A percentile compares a stretch with the other conserved stretches of the same genome.
phyloP scores from a whole-genome alignment of 164 flowering plant species.

The Magnolia changhungtana region DNA sequence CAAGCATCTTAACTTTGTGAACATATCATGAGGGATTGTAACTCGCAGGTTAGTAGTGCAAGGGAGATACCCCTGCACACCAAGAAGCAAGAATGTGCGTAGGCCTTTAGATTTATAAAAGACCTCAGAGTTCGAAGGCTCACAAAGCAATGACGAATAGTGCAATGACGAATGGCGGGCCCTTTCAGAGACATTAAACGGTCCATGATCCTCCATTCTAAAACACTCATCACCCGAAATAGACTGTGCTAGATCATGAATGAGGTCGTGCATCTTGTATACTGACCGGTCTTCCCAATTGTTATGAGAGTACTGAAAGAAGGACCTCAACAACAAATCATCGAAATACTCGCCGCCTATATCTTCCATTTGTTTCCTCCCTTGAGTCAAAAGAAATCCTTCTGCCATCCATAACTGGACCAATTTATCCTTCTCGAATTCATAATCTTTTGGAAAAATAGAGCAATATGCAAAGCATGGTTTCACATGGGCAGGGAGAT shows the following conservation, averaged over 20 bases:
- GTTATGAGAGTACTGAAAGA: slow-evolving; percentile 9
- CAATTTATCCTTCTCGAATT: slow-evolving; percentile 9
- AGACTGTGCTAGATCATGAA: slow-evolving; percentile 10
- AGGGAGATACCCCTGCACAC: background rate
- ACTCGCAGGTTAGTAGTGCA: background rate
- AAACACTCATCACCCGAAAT: slow-evolving; percentile 7
- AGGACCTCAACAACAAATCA: slow-evolving; percentile 15
- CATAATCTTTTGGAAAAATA: slow-evolving; percentile 18
- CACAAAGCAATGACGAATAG: background rate
- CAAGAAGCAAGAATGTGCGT: slow-evolving; percentile 4
- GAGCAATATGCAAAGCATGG: slow-evolving; percentile 24
- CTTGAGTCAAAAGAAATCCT: slow-evolving; percentile 6
- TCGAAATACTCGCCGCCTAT: slow-evolving; percentile 11
- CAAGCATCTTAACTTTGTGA: background rate
- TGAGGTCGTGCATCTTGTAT: slow-evolving; percentile 15
- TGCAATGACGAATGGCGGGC: slow-evolving; percentile 5
- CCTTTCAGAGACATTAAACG: background rate
- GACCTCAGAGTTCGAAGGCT: background rate
- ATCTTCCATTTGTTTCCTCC: slow-evolving; percentile 10
- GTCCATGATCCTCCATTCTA: slow-evolving; percentile 1
- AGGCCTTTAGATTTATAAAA: background rate
- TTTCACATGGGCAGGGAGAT: slow-evolving; percentile 17
- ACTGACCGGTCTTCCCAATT: background rate
- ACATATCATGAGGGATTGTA: background rate
- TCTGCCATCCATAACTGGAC: slow-evolving; percentile 21